phyloP scores from a whole-genome alignment of 2,329 filamentous ascomycete species.

The Fusarium incarnatum region DNA sequence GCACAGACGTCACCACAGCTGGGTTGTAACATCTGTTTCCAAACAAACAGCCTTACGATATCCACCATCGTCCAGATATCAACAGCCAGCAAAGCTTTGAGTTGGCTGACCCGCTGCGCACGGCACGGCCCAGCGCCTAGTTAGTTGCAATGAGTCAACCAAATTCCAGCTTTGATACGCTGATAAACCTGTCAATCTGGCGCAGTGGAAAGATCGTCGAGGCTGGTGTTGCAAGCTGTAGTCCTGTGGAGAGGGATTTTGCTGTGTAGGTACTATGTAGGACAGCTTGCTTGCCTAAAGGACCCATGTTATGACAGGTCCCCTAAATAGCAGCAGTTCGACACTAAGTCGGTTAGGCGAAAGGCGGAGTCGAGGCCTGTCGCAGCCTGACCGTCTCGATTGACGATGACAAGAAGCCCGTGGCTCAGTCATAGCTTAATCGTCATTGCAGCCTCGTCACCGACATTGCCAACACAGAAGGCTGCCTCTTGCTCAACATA shows the following conservation, averaged over 20 bases:
- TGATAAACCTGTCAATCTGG: conserved; percentile 1
- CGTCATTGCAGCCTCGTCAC: conserved; percentile 31
- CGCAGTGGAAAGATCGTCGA: conserved; percentile 20
- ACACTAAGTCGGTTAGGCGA: conserved; percentile 2
- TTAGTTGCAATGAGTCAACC: conserved; percentile 20
- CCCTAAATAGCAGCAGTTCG: conserved; percentile 40
- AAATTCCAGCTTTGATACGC: conserved; percentile 4
- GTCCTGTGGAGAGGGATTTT: conserved; percentile 22
- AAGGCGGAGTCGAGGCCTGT: conserved; percentile 32
- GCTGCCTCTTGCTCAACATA: conserved; percentile 14
- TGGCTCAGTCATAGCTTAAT: conserved; percentile 30
- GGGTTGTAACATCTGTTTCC: conserved; percentile 2
- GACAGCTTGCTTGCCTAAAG: conserved; percentile 14
- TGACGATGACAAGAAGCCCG: conserved; percentile 30
- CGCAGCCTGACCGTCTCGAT: conserved; percentile 10
- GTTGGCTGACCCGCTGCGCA: conserved; percentile 27
- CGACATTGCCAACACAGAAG: conserved; percentile 26
- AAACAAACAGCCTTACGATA: conserved; percentile 1
- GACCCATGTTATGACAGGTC: conserved; percentile 28
- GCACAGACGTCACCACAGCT: background rate
- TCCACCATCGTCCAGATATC: background rate
- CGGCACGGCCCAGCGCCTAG: conserved; percentile 13
- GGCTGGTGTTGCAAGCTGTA: conserved; percentile 30
- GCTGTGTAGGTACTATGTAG: background rate
- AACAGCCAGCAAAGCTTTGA: conserved; percentile 31